A percentile compares a stretch with the other conserved stretches of the same genome.
Conservation (phyloP, 805 yeast species). For the Suhomyces kilbournensis region DNA sequence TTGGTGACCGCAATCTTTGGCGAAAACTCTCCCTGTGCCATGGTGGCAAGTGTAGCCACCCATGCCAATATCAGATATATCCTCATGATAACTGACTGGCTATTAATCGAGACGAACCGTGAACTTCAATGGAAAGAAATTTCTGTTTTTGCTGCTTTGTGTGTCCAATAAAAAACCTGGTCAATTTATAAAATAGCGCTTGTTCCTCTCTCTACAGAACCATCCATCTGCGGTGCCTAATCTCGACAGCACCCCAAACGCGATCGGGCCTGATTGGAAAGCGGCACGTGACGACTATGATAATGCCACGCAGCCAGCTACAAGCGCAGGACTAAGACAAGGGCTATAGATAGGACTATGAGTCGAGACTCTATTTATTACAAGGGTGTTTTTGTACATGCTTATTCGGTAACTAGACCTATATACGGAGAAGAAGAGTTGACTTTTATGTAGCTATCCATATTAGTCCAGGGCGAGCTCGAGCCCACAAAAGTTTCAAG, state of each 20-base stretch:
- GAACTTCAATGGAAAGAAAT: not conserved
- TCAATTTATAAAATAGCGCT: not conserved
- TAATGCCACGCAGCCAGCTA: not conserved
- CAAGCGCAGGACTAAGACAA: no score
- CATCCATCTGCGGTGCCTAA: not conserved
- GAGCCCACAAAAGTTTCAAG: constrained; percentile 24
- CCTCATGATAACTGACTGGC: not conserved
- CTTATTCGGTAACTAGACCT: not conserved
- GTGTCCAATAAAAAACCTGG: not conserved
- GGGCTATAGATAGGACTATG: not conserved
- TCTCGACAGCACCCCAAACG: not conserved
- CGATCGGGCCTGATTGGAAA: not conserved
- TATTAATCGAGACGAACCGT: not conserved
- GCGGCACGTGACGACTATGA: not conserved
- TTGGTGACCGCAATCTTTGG: constrained; percentile 21
- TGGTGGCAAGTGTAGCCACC: not conserved
- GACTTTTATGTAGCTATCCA: constrained; percentile 8
- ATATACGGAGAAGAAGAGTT: not conserved
- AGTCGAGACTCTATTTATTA: no score
- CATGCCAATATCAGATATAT: not conserved
- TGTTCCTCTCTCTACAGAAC: not conserved
- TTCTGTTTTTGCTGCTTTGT: not conserved
- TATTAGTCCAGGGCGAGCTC: constrained; percentile 7
- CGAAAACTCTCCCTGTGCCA: constrained; percentile 13
- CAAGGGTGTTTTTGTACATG: not conserved